Percentiles rank a stretch among this genome's conserved stretches.
These are phyloP conservation scores for Camellia granthamiana DNA, from an alignment of 148 eudicot species.

Conservation along the genomic window DNA sequence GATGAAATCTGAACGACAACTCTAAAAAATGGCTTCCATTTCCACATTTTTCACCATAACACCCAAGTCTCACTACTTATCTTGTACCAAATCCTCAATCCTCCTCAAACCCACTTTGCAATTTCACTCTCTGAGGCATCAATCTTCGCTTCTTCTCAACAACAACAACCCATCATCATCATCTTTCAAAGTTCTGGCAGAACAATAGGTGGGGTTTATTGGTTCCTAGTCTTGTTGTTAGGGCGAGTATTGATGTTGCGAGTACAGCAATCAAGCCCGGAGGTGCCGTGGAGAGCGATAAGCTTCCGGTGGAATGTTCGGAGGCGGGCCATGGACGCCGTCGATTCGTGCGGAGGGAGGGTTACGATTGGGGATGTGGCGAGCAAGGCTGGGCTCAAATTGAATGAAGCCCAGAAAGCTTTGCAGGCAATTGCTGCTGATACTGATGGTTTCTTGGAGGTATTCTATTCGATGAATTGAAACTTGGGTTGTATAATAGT, in stretches of 20 bases:
- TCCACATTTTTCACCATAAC: constrained; percentile 47
- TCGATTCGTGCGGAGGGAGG: constrained; percentile 67
- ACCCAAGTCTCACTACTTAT: constrained; percentile 29
- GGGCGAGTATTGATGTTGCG: constrained; percentile 49
- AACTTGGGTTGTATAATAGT: not conserved
- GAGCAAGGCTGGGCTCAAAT: constrained; percentile 66
- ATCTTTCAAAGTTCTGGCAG: not conserved
- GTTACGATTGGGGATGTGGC: constrained; percentile 90
- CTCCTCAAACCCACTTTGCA: constrained; percentile 18
- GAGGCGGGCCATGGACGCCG: constrained; percentile 70
- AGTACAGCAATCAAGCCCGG: constrained; percentile 56
- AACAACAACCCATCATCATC: not conserved
- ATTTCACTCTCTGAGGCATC: constrained; percentile 1
- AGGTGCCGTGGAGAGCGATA: constrained; percentile 72
- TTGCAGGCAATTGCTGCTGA: constrained; percentile 95
- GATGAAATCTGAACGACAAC: constrained; percentile 1
- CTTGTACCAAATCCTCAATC: constrained; percentile 26
- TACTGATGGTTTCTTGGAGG: constrained; percentile 84
- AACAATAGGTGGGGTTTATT: constrained; percentile 2
- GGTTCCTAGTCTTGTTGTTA: constrained; percentile 23
- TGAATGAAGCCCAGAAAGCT: constrained; percentile 76
- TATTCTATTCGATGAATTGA: constrained; percentile 15
- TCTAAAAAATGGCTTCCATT: constrained; percentile 49
- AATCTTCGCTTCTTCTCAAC: not conserved
- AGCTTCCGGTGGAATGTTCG: constrained; percentile 69